Percentiles rank a stretch among this genome's conserved stretches.
These are phyloP conservation scores for Aspergillus udagawae DNA, from an alignment of 2,329 filamentous ascomycete species.

Conservation along the genomic window DNA sequence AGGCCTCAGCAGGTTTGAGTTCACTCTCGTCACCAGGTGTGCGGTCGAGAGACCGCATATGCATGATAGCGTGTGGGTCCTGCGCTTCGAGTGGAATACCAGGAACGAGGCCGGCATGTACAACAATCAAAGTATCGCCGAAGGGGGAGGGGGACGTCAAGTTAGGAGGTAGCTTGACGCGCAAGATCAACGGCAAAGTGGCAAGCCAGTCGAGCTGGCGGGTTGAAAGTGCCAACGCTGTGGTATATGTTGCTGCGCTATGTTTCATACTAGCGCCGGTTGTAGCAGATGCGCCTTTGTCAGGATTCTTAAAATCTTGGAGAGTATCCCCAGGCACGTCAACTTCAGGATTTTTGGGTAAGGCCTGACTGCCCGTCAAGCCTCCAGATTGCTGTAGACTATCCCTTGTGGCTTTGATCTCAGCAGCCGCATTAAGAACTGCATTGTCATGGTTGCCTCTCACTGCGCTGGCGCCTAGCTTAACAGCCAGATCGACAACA, in stretches of 20 bases:
- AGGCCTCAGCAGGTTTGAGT: conserved; percentile 6
- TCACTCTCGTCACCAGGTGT: background rate
- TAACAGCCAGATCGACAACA: conserved; percentile 18
- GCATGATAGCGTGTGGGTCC: conserved; percentile 16
- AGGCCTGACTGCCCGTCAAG: too few relatives aligned
- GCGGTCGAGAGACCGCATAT: conserved; percentile 14
- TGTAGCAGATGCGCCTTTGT: background rate
- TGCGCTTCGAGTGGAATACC: conserved; percentile 14
- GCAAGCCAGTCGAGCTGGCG: conserved; percentile 18
- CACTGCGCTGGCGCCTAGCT: conserved; percentile 19
- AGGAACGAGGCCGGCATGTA: conserved; percentile 19
- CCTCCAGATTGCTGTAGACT: background rate
- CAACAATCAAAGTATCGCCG: conserved; percentile 12
- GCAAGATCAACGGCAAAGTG: conserved; percentile 17
- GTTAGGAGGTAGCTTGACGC: conserved; percentile 10
- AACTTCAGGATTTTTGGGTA: background rate
- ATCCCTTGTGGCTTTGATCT: conserved; percentile 5
- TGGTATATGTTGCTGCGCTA: conserved; percentile 3
- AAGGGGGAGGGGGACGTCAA: conserved; percentile 2
- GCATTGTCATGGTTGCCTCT: conserved; percentile 24
- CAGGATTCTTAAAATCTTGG: background rate
- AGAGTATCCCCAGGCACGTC: background rate
- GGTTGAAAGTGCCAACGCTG: conserved; percentile 11
- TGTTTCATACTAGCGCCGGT: background rate
- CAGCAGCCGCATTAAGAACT: conserved; percentile 15